These are phyloP conservation scores for Fusarium brevicatenulatum DNA, from an alignment of 2,329 filamentous ascomycete species.

Conservation along the genomic window DNA sequence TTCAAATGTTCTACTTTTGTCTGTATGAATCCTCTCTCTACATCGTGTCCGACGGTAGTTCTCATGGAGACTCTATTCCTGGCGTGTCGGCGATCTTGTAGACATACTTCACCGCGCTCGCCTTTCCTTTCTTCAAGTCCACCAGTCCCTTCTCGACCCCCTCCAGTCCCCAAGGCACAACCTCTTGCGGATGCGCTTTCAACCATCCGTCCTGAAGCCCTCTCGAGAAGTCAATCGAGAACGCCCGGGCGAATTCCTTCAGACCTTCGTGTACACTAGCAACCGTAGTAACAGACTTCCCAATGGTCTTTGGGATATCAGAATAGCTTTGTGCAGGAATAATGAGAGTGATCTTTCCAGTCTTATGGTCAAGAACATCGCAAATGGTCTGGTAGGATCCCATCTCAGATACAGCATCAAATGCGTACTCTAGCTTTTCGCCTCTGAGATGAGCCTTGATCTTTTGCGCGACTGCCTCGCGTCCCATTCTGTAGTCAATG, in stretches of 20 bases:
- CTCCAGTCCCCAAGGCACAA: slow-evolving; percentile 12
- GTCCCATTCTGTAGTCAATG: slow-evolving; percentile 24
- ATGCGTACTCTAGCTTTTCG: slow-evolving; percentile 1
- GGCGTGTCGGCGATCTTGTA: slow-evolving; percentile 22
- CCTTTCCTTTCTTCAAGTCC: slow-evolving; percentile 1
- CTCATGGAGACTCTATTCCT: neutral
- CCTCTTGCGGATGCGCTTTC: slow-evolving; percentile 17
- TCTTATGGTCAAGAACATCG: neutral
- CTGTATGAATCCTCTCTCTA: neutral
- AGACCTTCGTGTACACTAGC: slow-evolving; percentile 21
- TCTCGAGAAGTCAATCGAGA: neutral
- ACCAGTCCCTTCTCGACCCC: slow-evolving; percentile 8
- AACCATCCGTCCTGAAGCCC: slow-evolving; percentile 20
- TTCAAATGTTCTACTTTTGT: neutral
- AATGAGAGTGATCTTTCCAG: slow-evolving; percentile 21
- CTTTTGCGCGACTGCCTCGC: neutral
- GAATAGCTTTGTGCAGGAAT: slow-evolving; percentile 24
- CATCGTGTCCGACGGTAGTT: fast-evolving
- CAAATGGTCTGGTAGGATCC: slow-evolving; percentile 33
- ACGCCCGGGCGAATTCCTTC: slow-evolving; percentile 8
- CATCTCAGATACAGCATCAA: slow-evolving; percentile 26
- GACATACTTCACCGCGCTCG: slow-evolving; percentile 24
- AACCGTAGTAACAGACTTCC: slow-evolving; percentile 19
- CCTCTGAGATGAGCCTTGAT: neutral
- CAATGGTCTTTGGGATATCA: slow-evolving; percentile 22